Evolutionary conservation across 2,329 filamentous ascomycete species (phyloP).

Genomic region (Microsporum audouinii): DNA sequence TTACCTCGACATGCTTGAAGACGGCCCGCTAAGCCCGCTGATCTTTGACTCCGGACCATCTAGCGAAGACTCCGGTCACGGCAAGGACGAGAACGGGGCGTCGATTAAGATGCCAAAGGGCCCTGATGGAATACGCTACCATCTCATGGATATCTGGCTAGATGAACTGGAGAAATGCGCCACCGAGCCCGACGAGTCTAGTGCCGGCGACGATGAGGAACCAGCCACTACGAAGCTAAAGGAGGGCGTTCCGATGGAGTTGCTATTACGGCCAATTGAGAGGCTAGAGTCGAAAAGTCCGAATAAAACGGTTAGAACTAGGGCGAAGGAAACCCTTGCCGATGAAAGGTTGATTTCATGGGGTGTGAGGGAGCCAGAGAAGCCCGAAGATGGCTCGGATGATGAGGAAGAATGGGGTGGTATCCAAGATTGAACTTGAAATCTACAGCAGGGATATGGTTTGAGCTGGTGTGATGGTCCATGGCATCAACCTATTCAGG

Average conservation of each 20-base stretch:
- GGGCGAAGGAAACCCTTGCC: constrained; percentile 56
- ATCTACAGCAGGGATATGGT: background rate
- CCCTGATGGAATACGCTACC: constrained; percentile 73
- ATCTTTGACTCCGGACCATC: constrained; percentile 27
- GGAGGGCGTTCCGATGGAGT: constrained; percentile 29
- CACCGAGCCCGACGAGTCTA: constrained; percentile 34
- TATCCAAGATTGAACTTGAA: constrained; percentile 38
- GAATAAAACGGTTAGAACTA: constrained; percentile 59
- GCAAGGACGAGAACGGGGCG: constrained; percentile 11
- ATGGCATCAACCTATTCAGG: too few relatives aligned
- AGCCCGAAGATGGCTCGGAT: constrained; percentile 31
- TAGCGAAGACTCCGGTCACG: background rate
- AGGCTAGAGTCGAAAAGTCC: constrained; percentile 41
- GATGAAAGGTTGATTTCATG: constrained; percentile 65
- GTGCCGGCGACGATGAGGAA: constrained; percentile 24
- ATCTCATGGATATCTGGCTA: constrained; percentile 81
- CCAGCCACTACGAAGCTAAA: constrained; percentile 23
- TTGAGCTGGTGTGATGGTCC: too few relatives aligned
- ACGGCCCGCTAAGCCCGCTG: constrained; percentile 30
- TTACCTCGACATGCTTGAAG: constrained; percentile 31
- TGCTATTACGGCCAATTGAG: constrained; percentile 36
- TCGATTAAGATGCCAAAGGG: constrained; percentile 42
- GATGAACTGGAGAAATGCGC: constrained; percentile 73
- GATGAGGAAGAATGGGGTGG: constrained; percentile 56
- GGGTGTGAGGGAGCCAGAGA: constrained; percentile 31